Base-by-base conservation (phyloP, 208 protist species). In the Trypanosoma rangeli region DNA sequence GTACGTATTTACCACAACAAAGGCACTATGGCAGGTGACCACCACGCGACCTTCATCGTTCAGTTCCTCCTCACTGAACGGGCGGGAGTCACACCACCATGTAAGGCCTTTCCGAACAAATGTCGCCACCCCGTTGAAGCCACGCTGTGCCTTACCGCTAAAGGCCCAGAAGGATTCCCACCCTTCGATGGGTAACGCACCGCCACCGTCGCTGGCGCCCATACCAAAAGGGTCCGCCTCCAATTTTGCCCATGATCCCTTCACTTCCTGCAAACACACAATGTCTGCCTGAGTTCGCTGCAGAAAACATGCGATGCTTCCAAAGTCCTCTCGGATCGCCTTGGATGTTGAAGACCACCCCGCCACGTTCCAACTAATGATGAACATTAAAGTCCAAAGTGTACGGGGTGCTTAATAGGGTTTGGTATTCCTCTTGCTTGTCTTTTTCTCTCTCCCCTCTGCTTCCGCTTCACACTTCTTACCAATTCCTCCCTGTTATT, bases 311-410 rank as follows among this genome's bases (percentile, higher is more conserved):
- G 74, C 66, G 18, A 96, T 64, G 56, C 67, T 88, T 55, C 90
- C 90, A 79, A 88, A 96, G 79, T 85, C 83, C 59, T 89, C 84
- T 4, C 86, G 84, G 28, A 94, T 90, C 10, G 79, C 66, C 56
- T 67, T 63, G 15, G 83, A 73, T 3, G 87, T 94, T 18, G 91
- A 84, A 0, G 87, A 86, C 88, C 91, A 96, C 10, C 88, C 91
- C 7, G 91, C 91, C 18, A 94, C 88, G 69, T 96, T 96, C 88
- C 91, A 96, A 70, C 88, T 93, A 31, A 96, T 84, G 16, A 96
- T 46, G 64, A 87, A 85, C 90, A 96, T 94, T 5, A 58, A 22
- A 28, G 10, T 20, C 24, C 33, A 57, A 31, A 37, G 52, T 18
- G 22, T 31, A 52, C 29, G 5, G 49, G 69, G 24, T 20, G 58